These are phyloP conservation scores for Quercus variabilis DNA, from an alignment of 306 rosid species.

Conservation along the genomic window DNA sequence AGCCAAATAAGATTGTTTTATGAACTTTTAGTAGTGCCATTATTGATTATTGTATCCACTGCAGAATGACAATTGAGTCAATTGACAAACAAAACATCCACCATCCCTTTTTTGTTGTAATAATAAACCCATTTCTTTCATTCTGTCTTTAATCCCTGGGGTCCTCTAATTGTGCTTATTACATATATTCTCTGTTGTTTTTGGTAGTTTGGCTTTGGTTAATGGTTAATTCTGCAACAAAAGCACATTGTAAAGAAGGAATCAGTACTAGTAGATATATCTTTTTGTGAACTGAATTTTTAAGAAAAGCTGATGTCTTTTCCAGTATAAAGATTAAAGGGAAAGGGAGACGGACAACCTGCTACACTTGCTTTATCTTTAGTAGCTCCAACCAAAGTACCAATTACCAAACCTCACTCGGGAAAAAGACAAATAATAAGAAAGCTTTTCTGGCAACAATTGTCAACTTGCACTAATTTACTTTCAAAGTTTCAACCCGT, in stretches of 20 bases:
- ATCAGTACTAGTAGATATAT: neutral
- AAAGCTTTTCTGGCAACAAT: too few relatives aligned
- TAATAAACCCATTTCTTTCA: too few relatives aligned
- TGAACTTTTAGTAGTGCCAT: too few relatives aligned
- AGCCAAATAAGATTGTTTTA: too few relatives aligned
- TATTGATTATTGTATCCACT: too few relatives aligned
- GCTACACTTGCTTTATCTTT: slow-evolving; percentile 25
- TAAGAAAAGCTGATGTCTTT: neutral
- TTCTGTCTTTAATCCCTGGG: too few relatives aligned
- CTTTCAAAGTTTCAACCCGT: slow-evolving; percentile 1
- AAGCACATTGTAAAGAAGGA: neutral
- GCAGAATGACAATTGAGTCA: too few relatives aligned
- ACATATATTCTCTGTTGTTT: too few relatives aligned
- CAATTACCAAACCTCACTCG: slow-evolving; percentile 4
- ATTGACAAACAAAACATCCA: too few relatives aligned
- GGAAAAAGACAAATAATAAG: neutral
- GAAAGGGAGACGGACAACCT: slow-evolving; percentile 20
- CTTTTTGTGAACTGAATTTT: neutral
- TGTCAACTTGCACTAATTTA: slow-evolving; percentile 4
- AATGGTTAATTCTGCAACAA: too few relatives aligned
- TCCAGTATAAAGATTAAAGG: neutral
- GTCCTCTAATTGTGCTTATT: too few relatives aligned
- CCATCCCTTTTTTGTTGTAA: too few relatives aligned
- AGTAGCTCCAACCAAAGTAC: slow-evolving; percentile 16
- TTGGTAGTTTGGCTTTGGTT: neutral